Conservation (phyloP, 2,329 filamentous ascomycete species). For the Cadophora sp. region DNA sequence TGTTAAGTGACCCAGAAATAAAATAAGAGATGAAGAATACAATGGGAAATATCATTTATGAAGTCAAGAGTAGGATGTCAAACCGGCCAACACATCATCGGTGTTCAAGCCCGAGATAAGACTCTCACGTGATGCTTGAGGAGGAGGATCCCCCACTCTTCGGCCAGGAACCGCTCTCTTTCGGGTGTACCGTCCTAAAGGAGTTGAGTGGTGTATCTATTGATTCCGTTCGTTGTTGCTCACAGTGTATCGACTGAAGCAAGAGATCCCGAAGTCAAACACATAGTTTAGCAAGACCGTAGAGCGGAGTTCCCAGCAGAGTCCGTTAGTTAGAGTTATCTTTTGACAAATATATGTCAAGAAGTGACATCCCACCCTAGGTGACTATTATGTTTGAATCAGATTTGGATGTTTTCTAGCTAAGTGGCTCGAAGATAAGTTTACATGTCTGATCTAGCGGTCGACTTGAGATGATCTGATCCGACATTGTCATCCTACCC, state of each 20-base stretch:
- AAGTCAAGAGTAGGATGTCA: conserved; percentile 19
- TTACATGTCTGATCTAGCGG: conserved; percentile 66
- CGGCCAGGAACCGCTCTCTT: conserved; percentile 17
- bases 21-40: neutral
- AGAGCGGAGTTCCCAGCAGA: neutral
- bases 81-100: conserved; percentile 16
- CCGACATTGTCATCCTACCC: conserved; percentile 67
- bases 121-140: conserved; percentile 17
- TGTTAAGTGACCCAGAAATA: neutral
- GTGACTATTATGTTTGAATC: neutral
- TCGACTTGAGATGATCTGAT: conserved; percentile 71
- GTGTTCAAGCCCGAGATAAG: conserved; percentile 25
- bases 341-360: neutral
- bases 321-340: neutral
- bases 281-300: neutral
- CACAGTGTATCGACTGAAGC: neutral
- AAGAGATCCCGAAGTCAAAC: conserved; percentile 1
- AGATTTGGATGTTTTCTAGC: neutral
- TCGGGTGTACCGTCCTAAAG: conserved; percentile 24
- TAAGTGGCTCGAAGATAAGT: conserved; percentile 46
- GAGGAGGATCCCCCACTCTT: conserved; percentile 26
- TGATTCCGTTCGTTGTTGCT: neutral
- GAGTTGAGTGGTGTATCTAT: neutral
- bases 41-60: neutral
- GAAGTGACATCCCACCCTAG: neutral